phyloP scores from a whole-genome alignment of 805 yeast genomes.

The Candida bentonensis region DNA sequence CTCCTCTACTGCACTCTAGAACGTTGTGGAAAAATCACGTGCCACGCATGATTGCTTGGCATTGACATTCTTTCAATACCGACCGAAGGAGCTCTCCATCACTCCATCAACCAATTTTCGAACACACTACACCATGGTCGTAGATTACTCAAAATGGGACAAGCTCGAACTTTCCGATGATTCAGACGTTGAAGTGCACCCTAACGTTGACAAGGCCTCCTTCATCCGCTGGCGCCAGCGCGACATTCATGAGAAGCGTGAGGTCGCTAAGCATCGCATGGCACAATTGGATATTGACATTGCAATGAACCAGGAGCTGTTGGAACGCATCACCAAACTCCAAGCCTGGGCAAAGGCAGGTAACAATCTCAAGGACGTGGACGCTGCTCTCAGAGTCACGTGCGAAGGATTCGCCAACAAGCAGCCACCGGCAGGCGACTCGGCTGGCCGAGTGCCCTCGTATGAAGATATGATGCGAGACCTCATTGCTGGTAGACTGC shows the following conservation, averaged over 20 bases:
- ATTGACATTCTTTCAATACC: too few relatives aligned
- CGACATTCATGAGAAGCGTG: constrained; percentile 88
- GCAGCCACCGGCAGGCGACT: constrained; percentile 18
- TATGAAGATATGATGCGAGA: constrained; percentile 61
- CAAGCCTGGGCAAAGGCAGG: constrained; percentile 28
- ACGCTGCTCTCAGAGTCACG: constrained; percentile 13
- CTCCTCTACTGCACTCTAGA: too few relatives aligned
- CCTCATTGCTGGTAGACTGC: constrained; percentile 63
- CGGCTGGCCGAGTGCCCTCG: constrained; percentile 26
- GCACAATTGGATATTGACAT: constrained; percentile 60
- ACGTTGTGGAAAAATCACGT: too few relatives aligned
- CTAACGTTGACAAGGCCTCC: constrained; percentile 88
- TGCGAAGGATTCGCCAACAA: constrained; percentile 13
- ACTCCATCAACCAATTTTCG: too few relatives aligned
- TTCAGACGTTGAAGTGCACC: constrained; percentile 94
- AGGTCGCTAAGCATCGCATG: constrained; percentile 65
- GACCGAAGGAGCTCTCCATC: too few relatives aligned
- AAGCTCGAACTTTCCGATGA: constrained; percentile 92
- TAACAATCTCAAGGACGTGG: constrained; percentile 12
- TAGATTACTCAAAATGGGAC: constrained; percentile 98
- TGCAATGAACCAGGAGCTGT: constrained; percentile 66
- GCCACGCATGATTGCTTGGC: too few relatives aligned
- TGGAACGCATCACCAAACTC: constrained; percentile 56
- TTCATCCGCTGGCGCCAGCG: constrained; percentile 95
- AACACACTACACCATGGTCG: constrained; percentile 50